Percentiles rank a stretch among this genome's conserved stretches.
These are phyloP conservation scores for Salix brachista DNA, from an alignment of 345 rosid genomes.

Conservation along the genomic window DNA sequence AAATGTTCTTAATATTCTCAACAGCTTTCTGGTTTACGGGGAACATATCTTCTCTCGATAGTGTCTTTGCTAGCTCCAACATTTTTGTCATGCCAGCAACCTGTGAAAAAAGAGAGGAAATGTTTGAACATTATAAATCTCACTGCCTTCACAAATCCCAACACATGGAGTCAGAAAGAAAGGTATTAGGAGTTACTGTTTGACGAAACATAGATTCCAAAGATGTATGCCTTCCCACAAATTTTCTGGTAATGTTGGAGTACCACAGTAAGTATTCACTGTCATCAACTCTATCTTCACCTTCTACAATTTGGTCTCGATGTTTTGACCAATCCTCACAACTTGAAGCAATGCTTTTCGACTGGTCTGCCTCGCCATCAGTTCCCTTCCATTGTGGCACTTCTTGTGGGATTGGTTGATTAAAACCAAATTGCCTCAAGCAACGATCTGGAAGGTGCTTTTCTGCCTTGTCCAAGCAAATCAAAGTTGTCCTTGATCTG, in stretches of 20 bases:
- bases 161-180: neutral
- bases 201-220: conserved; percentile 77
- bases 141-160: neutral
- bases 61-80: conserved; percentile 10
- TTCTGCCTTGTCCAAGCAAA: conserved; percentile 97
- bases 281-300: conserved; percentile 60
- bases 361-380: conserved; percentile 80
- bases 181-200: conserved; percentile 42
- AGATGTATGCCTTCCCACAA: conserved; percentile 82
- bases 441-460: conserved; percentile 96
- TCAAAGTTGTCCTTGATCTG: conserved; percentile 80
- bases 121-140: neutral
- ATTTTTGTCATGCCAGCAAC: conserved; percentile 11
- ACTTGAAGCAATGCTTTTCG: conserved; percentile 71
- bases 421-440: conserved; percentile 69
- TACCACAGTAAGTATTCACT: conserved; percentile 77
- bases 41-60: conserved; percentile 5
- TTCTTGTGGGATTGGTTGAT: conserved; percentile 73
- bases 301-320: conserved; percentile 49
- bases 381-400: conserved; percentile 84
- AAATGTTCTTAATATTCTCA: neutral
- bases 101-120: neutral
- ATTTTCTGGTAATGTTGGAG: conserved; percentile 64
- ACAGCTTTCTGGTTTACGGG: neutral
- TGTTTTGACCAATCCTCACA: conserved; percentile 79